phyloP scores from a whole-genome alignment of 176 grass and related monocot genomes.

The Juncus effusus region DNA sequence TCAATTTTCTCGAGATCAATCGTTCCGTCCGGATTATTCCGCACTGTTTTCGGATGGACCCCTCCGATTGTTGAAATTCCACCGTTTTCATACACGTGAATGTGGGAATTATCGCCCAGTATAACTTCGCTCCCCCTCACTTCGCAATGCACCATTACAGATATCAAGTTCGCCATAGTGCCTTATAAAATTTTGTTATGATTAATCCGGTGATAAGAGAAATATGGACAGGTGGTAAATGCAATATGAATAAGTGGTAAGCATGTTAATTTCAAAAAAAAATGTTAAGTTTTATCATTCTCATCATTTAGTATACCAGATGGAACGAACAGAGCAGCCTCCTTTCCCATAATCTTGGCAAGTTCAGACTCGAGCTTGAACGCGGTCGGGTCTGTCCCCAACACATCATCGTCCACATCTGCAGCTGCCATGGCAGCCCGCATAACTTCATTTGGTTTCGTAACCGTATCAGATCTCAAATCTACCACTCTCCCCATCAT shows the following conservation, averaged over 20 bases:
- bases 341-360: conserved; percentile 69
- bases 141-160: conserved; percentile 83
- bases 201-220: no score
- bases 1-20: conserved; percentile 74
- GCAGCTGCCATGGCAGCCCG: conserved; percentile 79
- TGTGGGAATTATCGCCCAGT: conserved; percentile 78
- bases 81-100: conserved; percentile 92
- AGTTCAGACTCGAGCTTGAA: conserved; percentile 56
- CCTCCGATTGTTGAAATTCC: conserved; percentile 82
- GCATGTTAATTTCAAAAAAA: no score
- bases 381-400: conserved; percentile 74
- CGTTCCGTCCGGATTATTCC: conserved; percentile 74
- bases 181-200: conserved; percentile 13
- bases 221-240: no score
- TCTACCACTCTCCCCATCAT: conserved; percentile 76
- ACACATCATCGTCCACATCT: conserved; percentile 83
- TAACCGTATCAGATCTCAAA: conserved; percentile 89
- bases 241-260: no score
- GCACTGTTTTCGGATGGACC: conserved; percentile 71
- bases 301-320: conserved; percentile 40
- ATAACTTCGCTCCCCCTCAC: conserved; percentile 80
- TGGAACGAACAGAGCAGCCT: conserved; percentile 80
- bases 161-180: conserved; percentile 92
- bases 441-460: conserved; percentile 78
- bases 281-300: no score